Percentiles rank a stretch among this genome's conserved stretches.
phyloP scores from a whole-genome alignment of 1,284 basidiomycete species.

The Cerioporus squamosus region DNA sequence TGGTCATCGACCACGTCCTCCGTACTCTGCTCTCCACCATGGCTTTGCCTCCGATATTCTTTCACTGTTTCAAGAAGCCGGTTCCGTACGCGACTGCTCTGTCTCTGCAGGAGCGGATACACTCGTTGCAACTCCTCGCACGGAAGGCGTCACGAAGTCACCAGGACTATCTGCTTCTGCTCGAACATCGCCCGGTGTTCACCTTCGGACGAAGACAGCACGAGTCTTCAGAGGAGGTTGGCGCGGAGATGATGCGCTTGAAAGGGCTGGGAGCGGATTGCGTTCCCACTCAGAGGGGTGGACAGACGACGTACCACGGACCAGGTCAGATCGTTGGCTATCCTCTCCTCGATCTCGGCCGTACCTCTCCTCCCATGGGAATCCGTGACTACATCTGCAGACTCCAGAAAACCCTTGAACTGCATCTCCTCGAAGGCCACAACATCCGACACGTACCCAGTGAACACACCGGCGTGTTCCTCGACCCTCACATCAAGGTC shows the following conservation, averaged over 20 bases:
- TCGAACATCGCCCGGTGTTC: slow-evolving; percentile 93
- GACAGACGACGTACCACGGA: slow-evolving; percentile 96
- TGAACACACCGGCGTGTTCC: slow-evolving; percentile 81
- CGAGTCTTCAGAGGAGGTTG: slow-evolving; percentile 56
- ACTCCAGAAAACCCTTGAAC: slow-evolving; percentile 66
- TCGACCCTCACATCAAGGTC: slow-evolving; percentile 74
- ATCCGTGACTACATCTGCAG: slow-evolving; percentile 77
- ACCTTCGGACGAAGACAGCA: slow-evolving; percentile 87
- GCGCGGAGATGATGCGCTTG: slow-evolving; percentile 71
- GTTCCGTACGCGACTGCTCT: slow-evolving; percentile 76
- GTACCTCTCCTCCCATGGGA: slow-evolving; percentile 47
- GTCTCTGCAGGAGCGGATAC: slow-evolving; percentile 71
- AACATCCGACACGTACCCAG: slow-evolving; percentile 55
- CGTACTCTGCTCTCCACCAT: slow-evolving; percentile 4
- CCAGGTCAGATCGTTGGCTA: slow-evolving; percentile 98
- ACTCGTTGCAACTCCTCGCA: slow-evolving; percentile 61
- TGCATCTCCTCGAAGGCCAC: slow-evolving; percentile 61
- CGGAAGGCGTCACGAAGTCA: slow-evolving; percentile 49
- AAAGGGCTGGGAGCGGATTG: slow-evolving; percentile 87
- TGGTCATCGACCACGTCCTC: too few relatives aligned
- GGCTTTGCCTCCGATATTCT: slow-evolving; percentile 64
- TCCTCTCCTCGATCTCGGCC: slow-evolving; percentile 84
- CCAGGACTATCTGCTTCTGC: slow-evolving; percentile 71
- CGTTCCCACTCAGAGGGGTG: slow-evolving; percentile 82
- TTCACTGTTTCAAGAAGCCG: slow-evolving; percentile 75